A percentile compares a stretch with the other conserved stretches of the same genome.
Conservation (phyloP, 345 rosid species). For the Carallia brachiata region DNA sequence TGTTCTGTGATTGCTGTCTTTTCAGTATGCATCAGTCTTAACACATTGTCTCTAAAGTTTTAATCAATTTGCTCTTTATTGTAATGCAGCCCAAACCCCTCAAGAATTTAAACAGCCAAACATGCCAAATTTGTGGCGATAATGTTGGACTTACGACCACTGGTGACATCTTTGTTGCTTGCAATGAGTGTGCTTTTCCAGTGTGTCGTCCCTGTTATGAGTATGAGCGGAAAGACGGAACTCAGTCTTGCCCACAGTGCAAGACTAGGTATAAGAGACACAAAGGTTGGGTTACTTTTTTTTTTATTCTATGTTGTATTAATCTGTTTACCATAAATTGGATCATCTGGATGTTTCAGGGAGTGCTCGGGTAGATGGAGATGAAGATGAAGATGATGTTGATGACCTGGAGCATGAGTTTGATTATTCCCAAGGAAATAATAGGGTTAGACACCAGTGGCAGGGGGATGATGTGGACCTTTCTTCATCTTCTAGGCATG, state of each 20-base stretch:
- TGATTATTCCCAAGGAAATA: constrained; percentile 62
- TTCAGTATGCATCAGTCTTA: background rate
- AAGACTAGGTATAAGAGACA: constrained; percentile 96
- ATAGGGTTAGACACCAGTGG: constrained; percentile 65
- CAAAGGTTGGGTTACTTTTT: constrained; percentile 51
- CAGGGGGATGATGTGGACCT: constrained; percentile 82
- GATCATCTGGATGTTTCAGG: constrained; percentile 46
- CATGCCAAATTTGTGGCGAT: constrained; percentile 97
- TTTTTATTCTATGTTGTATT: background rate
- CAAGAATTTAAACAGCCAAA: constrained; percentile 67
- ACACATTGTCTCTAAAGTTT: background rate
- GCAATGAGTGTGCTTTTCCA: constrained; percentile 99
- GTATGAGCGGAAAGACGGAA: constrained; percentile 97
- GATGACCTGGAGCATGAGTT: constrained; percentile 97
- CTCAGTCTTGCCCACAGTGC: constrained; percentile 99
- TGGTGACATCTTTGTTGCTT: constrained; percentile 87
- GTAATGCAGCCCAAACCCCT: constrained; percentile 80
- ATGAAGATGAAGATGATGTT: constrained; percentile 96
- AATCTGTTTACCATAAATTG: background rate
- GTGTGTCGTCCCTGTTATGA: constrained; percentile 98
- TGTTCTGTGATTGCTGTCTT: background rate
- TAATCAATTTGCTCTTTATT: constrained; percentile 19
- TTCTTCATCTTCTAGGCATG: constrained; percentile 87
- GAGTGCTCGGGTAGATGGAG: constrained; percentile 91
- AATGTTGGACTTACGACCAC: constrained; percentile 59